Base-by-base conservation (phyloP, 768 basidiomycete species). In the Leucocoprinus leucothites region DNA sequence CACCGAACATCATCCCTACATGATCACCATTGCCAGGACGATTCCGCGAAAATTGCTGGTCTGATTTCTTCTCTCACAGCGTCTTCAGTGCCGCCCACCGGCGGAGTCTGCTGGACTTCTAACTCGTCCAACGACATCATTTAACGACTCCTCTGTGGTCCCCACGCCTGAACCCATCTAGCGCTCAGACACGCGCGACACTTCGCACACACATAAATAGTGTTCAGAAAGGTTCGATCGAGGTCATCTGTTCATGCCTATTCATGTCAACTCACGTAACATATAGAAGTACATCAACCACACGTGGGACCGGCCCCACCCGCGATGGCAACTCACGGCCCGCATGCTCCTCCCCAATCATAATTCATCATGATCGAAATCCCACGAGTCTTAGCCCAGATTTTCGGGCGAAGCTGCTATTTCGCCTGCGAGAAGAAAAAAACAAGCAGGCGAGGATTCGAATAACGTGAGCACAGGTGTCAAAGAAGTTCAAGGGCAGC, bases 361-460 rank as follows among this genome's bases (percentile, higher is more conserved):
- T 48, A 48, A 52, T 26, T 35, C 51, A 51, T 56, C 45, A 48
- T 7, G 56, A 50, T 57, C 24, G 16, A 40, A 28, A 48, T 41
- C 25, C 7, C 36, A 9, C 14, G 21, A 22, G 24, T 6, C 51
- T 25, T 42, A 24, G 28, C 19, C 35, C 52, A 53, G 63, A 65
- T 47, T 55, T 58, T 57, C 78, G 77, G 50, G 61, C 69, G 47
- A 65, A 63, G 61, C 66, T 82, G 54, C 67, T 81, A 51, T 63
- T 62, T 55, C 74, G 70, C 63, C 71, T 83, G 52, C 67, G 72
- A 56, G 65, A 70, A 58, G 81, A 80, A 67, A 78, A 74, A 58
- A 58, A 41, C 62, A 61, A 25, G 67, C 69, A 59, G 57, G 54
- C 38, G 50, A 51, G 38, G 22, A 21, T 42, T 48, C 46, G 18